phyloP scores from a whole-genome alignment of 352 stramenopile species.

The Pythium chondricola region DNA sequence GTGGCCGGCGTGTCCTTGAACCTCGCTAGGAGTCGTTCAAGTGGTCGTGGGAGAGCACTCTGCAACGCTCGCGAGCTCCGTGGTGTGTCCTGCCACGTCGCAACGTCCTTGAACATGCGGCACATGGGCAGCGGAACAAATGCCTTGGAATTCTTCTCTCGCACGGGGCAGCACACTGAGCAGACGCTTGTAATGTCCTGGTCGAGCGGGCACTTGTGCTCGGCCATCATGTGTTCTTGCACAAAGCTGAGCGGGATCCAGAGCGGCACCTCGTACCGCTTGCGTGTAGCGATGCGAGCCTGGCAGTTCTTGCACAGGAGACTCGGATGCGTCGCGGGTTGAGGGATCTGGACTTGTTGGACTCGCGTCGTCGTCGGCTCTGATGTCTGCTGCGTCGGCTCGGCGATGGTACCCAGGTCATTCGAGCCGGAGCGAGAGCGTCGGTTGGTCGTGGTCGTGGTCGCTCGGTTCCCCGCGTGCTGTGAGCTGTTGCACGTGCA shows the following conservation, averaged over 20 bases:
- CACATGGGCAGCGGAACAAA: conserved; percentile 76
- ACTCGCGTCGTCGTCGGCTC: background rate
- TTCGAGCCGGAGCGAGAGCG: conserved; percentile 17
- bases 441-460: background rate
- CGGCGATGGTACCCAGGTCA: conserved; percentile 3
- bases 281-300: conserved; percentile 46
- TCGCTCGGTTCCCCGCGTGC: background rate
- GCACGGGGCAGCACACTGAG: conserved; percentile 48
- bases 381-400: background rate
- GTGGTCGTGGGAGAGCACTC: conserved; percentile 44
- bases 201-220: conserved; percentile 60
- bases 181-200: conserved; percentile 62
- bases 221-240: conserved; percentile 69
- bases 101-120: conserved; percentile 53
- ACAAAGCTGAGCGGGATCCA: conserved; percentile 84
- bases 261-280: conserved; percentile 68
- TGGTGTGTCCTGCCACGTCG: conserved; percentile 20
- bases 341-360: background rate
- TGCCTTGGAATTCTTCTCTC: conserved; percentile 29
- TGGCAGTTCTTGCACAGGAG: conserved; percentile 62
- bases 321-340: background rate
- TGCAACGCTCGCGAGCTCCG: conserved; percentile 10
- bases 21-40: conserved; percentile 52
- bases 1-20: conserved; percentile 17
- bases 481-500: conserved; percentile 9